Conservation (phyloP, 768 basidiomycete species). For the Boletus edulis region DNA sequence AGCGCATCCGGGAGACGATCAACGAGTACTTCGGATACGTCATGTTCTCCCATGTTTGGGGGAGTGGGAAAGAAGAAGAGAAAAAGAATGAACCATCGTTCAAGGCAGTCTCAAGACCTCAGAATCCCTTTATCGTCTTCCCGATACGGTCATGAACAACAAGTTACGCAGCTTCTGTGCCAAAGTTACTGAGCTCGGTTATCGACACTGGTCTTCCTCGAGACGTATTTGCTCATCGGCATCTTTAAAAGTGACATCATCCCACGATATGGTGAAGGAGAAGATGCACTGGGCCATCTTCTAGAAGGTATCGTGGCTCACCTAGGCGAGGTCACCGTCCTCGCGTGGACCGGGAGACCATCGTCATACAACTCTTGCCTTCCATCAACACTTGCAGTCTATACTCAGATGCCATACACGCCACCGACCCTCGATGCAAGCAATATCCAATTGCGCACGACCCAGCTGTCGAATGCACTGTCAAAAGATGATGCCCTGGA, state of each 20-base stretch:
- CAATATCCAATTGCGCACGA: not conserved
- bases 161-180: too few species aligned
- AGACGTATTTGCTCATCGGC: not conserved
- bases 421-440: not conserved
- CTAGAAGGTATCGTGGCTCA: not conserved
- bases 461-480: not conserved
- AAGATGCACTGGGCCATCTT: not conserved
- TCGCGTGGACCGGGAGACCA: not conserved
- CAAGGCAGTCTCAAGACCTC: not conserved
- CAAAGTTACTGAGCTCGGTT: too few species aligned
- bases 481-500: not conserved
- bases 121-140: too few species aligned
- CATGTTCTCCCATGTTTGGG: not conserved
- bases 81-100: too few species aligned
- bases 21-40: not conserved
- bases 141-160: too few species aligned
- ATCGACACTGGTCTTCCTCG: too few species aligned
- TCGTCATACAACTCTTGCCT: not conserved
- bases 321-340: not conserved
- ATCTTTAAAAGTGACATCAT: not conserved
- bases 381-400: not conserved
- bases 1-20: not conserved
- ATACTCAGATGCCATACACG: not conserved
- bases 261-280: not conserved
- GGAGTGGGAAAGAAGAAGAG: too few species aligned